A percentile compares a stretch with the other conserved stretches of the same genome.
These are phyloP conservation scores for Zasmidium citrigriseum DNA, from an alignment of 2,329 filamentous ascomycete species.

Conservation along the genomic window DNA sequence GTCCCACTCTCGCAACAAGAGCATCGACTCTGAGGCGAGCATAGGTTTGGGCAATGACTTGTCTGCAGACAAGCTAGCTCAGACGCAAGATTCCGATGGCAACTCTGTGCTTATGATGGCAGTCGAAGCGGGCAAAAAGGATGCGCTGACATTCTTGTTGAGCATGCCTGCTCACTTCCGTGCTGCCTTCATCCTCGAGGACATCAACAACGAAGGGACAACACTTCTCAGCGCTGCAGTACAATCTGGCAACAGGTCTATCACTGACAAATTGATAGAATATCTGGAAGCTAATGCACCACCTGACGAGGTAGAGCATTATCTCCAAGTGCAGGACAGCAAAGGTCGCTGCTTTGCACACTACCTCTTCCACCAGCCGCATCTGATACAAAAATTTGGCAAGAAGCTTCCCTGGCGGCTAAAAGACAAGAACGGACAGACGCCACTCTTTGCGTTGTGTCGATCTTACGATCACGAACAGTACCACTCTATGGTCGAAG, in stretches of 20 bases:
- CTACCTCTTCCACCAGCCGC: slow-evolving; percentile 90
- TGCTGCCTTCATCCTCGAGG: slow-evolving; percentile 67
- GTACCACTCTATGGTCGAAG: slow-evolving; percentile 84
- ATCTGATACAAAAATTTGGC: slow-evolving; percentile 75
- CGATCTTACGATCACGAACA: slow-evolving; percentile 91
- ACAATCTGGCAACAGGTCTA: slow-evolving; percentile 73
- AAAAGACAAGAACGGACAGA: slow-evolving; percentile 94
- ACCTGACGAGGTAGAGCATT: slow-evolving; percentile 60
- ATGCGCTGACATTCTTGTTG: slow-evolving; percentile 77
- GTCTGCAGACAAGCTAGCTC: slow-evolving; percentile 75
- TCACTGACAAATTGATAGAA: slow-evolving; percentile 74
- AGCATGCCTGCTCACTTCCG: slow-evolving; percentile 76
- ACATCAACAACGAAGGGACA: slow-evolving; percentile 86
- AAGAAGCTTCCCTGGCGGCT: slow-evolving; percentile 81
- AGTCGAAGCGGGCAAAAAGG: slow-evolving; percentile 62
- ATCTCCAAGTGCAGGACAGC: slow-evolving; percentile 75
- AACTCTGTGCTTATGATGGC: slow-evolving; percentile 73
- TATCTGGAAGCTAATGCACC: slow-evolving; percentile 62
- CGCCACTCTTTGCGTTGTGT: slow-evolving; percentile 92
- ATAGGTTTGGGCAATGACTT: slow-evolving; percentile 64
- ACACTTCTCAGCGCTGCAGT: slow-evolving; percentile 88
- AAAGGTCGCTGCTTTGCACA: slow-evolving; percentile 91
- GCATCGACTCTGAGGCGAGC: slow-evolving; percentile 71
- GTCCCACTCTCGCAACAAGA: slow-evolving; percentile 76
- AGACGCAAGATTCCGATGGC: slow-evolving; percentile 68